A percentile compares a stretch with the other conserved stretches of the same genome.
Conservation (phyloP, 805 yeast species). For the Wickerhamiella kurtzmanii region DNA sequence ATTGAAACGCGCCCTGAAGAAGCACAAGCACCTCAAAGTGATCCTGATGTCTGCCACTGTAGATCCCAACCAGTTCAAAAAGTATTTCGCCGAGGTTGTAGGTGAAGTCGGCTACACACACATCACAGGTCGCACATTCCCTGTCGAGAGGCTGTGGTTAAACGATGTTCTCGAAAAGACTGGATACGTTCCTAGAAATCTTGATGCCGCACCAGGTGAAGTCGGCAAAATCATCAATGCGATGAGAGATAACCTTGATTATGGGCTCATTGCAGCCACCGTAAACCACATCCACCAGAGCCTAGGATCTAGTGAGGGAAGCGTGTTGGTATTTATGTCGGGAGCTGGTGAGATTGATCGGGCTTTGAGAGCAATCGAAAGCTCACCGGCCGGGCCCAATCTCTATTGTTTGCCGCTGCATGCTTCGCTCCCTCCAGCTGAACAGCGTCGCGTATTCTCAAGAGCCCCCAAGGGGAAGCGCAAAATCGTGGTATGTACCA, state of each 20-base stretch:
- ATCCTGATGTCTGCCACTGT: slow-evolving; percentile 93
- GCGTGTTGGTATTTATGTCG: slow-evolving; percentile 74
- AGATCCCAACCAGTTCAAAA: slow-evolving; percentile 49
- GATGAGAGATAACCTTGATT: slow-evolving; percentile 41
- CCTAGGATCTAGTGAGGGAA: slow-evolving; percentile 44
- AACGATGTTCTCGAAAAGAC: slow-evolving; percentile 48
- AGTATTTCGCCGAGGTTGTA: slow-evolving; percentile 39
- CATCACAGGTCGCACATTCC: slow-evolving; percentile 88
- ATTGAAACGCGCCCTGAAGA: slow-evolving; percentile 44
- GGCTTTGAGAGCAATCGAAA: slow-evolving; percentile 35
- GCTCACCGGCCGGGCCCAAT: slow-evolving; percentile 17
- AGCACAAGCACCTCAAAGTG: slow-evolving; percentile 41
- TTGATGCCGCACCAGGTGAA: slow-evolving; percentile 15
- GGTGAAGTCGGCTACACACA: slow-evolving; percentile 47
- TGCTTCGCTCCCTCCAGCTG: slow-evolving; percentile 71
- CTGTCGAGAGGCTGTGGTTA: slow-evolving; percentile 64
- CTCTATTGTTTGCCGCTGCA: slow-evolving; percentile 62
- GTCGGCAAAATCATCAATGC: slow-evolving; percentile 23
- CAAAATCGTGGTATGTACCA: slow-evolving; percentile 79
- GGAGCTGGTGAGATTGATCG: slow-evolving; percentile 79
- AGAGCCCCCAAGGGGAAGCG: slow-evolving; percentile 41
- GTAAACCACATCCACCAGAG: slow-evolving; percentile 40
- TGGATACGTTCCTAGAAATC: slow-evolving; percentile 32
- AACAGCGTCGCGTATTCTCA: slow-evolving; percentile 65
- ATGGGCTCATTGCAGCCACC: slow-evolving; percentile 50